These are phyloP conservation scores for Pichia ethanolica DNA, from an alignment of 805 yeast species.

Conservation along the genomic window DNA sequence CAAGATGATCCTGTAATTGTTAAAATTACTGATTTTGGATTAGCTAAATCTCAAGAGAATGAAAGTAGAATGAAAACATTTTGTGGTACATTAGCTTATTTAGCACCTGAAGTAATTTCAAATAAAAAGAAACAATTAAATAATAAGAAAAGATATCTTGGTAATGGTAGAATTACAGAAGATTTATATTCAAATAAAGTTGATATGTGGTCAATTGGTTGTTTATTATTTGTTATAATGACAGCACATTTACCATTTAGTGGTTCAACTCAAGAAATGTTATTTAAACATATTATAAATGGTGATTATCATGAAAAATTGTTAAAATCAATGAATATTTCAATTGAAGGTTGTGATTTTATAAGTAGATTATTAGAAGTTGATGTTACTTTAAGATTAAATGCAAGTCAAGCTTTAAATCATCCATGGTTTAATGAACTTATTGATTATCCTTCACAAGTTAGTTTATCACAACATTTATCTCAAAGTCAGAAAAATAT, in stretches of 20 bases:
- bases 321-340: constrained; percentile 50
- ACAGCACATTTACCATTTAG: constrained; percentile 95
- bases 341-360: constrained; percentile 66
- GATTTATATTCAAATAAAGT: constrained; percentile 72
- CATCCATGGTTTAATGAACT: constrained; percentile 71
- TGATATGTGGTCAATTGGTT: constrained; percentile 97
- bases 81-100: constrained; percentile 94
- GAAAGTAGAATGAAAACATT: constrained; percentile 89
- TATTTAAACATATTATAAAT: constrained; percentile 64
- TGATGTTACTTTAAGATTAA: constrained; percentile 63
- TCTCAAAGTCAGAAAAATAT: constrained; percentile 4
- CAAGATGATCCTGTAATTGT: constrained; percentile 85
- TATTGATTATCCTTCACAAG: constrained; percentile 26
- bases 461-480: constrained; percentile 54
- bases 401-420: constrained; percentile 66
- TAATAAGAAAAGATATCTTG: constrained; percentile 23
- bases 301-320: constrained; percentile 81
- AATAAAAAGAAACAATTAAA: constrained; percentile 32
- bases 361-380: constrained; percentile 64
- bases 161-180: constrained; percentile 27
- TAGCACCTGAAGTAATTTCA: constrained; percentile 87
- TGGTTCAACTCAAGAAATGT: constrained; percentile 82
- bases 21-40: constrained; percentile 94
- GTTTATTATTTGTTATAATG: constrained; percentile 81
- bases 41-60: constrained; percentile 83